Percentiles rank a stretch among this genome's conserved stretches.
phyloP scores from a whole-genome alignment of 1,284 basidiomycete species.

The Rhodofomes roseus region DNA sequence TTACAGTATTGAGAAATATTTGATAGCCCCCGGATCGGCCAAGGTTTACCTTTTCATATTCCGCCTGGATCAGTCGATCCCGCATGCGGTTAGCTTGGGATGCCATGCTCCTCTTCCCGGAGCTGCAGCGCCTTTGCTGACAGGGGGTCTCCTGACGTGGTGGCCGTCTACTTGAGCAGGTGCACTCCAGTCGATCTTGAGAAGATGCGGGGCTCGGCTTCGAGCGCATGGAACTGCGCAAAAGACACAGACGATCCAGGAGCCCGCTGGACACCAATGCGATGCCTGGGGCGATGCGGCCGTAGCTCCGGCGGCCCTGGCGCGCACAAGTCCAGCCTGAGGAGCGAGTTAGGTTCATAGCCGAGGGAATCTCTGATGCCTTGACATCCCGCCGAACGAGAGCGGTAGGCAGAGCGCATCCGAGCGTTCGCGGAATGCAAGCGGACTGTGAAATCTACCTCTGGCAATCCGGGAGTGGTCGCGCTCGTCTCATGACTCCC shows the following conservation, averaged over 20 bases:
- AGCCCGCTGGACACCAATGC: neutral
- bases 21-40: slow-evolving; percentile 24
- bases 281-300: neutral
- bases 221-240: slow-evolving; percentile 2
- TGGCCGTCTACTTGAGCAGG: neutral
- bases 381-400: neutral
- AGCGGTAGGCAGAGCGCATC: neutral
- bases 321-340: neutral
- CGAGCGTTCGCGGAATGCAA: slow-evolving; percentile 7
- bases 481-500: neutral
- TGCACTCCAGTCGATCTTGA: slow-evolving; percentile 1
- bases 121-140: slow-evolving; percentile 2
- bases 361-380: neutral
- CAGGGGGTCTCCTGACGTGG: slow-evolving; percentile 7
- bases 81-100: slow-evolving; percentile 27
- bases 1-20: slow-evolving; percentile 20
- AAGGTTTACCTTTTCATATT: slow-evolving; percentile 29
- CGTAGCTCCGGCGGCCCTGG: slow-evolving; percentile 1
- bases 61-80: slow-evolving; percentile 26
- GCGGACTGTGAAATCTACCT: neutral
- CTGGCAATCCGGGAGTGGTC: neutral
- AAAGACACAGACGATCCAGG: slow-evolving; percentile 1
- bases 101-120: slow-evolving; percentile 11
- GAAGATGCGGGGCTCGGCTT: neutral
- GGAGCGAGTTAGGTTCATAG: neutral